Evolutionary conservation across 768 basidiomycete genomes (phyloP).

Genomic region (Tulasnella sp.): DNA sequence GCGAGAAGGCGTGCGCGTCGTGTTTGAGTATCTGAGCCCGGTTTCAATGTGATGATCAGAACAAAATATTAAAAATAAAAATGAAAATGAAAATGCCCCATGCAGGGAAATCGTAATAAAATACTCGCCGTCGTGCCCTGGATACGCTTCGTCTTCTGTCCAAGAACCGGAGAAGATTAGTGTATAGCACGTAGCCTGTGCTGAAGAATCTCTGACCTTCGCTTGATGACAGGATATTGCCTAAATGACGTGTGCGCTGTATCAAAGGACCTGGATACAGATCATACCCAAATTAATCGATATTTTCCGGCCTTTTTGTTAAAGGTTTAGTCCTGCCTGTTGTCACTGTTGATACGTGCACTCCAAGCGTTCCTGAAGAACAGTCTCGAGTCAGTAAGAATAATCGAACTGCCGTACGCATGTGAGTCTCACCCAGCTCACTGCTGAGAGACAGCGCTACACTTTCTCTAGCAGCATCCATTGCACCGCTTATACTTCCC

Average conservation of each 20-base stretch:
- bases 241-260: background rate
- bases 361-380: conserved; percentile 8
- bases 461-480: conserved; percentile 15
- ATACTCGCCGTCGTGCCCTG: no score
- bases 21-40: background rate
- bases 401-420: background rate
- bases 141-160: no score
- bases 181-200: no score
- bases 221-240: background rate
- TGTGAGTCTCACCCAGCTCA: conserved; percentile 7
- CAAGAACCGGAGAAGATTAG: no score
- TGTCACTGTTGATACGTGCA: conserved; percentile 10
- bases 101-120: no score
- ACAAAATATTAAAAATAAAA: background rate
- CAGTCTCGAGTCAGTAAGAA: background rate
- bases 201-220: background rate
- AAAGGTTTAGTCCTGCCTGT: no score
- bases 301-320: background rate
- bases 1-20: conserved; percentile 11
- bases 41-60: background rate
- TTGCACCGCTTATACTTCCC: conserved; percentile 6
- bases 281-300: background rate
- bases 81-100: background rate
- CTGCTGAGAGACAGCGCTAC: background rate
- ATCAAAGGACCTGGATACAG: background rate